Base-by-base conservation (phyloP, 345 rosid genomes). In the Moricandia moricandioides region DNA sequence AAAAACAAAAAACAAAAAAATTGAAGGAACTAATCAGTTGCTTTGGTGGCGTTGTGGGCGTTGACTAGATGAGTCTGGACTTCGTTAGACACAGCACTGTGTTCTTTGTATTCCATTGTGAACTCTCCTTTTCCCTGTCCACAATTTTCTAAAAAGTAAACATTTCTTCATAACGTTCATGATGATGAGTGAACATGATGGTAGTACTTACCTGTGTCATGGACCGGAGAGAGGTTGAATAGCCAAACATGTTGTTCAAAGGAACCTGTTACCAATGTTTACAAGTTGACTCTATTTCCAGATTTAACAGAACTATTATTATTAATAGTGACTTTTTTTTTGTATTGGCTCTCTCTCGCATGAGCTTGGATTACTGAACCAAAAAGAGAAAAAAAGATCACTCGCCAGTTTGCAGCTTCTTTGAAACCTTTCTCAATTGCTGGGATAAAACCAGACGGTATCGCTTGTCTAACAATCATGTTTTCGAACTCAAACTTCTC, bases 361-460 rank as follows among this genome's bases (percentile, higher is more conserved):
- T 33, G 35, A 33, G 35, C 35, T 33, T 33, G 7, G 35, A 33
- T 7, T 31, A 31, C n/a, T n/a, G n/a, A 31, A 31, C 6, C 6
- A n/a, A n/a, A n/a, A n/a, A n/a, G n/a, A n/a, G n/a, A n/a, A n/a
- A 31, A 14, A 27, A 13, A 29, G 17, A 75, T 31, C 17, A 85
- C 97, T 83, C 73, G 92, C 99, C 95, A 89, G 80, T 96, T 96
- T 78, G 95, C 96, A 72, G 98, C 99, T 87, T 96, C 99, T 81
- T 81, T 92, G 65, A 96, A 96, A 65, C 98, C 99, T 82, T 96
- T 96, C 82, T 92, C 99, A 65, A 96, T 96, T 30, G 98, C 93
- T 73, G 98, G 97, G 24, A 96, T 91, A 61, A 88, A 96, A 73
- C 82, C 87, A 62, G 99, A 92, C 24, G 98, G 99, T 80, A 96